Evolutionary conservation across 2,329 filamentous ascomycete species (phyloP), one percentile per base, ranked within the genome.

Genomic region (Claviceps sp.): DNA sequence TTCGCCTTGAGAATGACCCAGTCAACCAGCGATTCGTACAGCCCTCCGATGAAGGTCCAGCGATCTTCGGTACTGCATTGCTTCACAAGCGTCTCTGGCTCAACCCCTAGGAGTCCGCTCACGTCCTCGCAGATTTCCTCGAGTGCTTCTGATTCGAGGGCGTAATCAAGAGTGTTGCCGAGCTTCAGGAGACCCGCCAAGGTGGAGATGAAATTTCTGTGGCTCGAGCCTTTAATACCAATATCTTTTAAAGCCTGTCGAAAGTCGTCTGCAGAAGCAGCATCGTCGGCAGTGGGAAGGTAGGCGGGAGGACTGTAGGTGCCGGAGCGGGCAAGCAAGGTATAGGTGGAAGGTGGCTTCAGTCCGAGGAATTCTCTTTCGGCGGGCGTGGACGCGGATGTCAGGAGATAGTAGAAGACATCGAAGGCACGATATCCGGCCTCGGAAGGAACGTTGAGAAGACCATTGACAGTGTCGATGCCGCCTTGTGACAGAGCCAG

Each of bases 351-450:
- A 2, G 87, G 80, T 8, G 82, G 75, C 68, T 89, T 86, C 34
- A 98, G 77, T 26, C 85, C 82, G 14, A 98, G 72, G 55, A 90
- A 95, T 64, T 97, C 91, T 52, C 89, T 78, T 70, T 98, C 93
- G 1, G 89, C 84, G 4, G 85, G 82, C 1, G 88, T 93, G 0
- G 93, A 95, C 0, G 87, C 86, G n/a, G 87, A 89, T 0, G 90
- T 94, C 43, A 97, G 76, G 1, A 98, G 80, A 62, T 96, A 97
- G 71, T 98, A 97, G 64, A 98, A 97, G 48, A 95, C 93, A 63
- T 98, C 91, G 60, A 98, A 98, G 3, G 91, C 93, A 56, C 93
- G 84, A 67, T 89, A 89, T 13, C 93, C 93, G 6, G 81, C 63
- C 63, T 95, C 82, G 0, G 82, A 68, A 0, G 93, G 87, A 16